Evolutionary conservation across 306 rosid species (phyloP), one percentile per base, ranked within the genome.

Genomic region (Pyrus communis): DNA sequence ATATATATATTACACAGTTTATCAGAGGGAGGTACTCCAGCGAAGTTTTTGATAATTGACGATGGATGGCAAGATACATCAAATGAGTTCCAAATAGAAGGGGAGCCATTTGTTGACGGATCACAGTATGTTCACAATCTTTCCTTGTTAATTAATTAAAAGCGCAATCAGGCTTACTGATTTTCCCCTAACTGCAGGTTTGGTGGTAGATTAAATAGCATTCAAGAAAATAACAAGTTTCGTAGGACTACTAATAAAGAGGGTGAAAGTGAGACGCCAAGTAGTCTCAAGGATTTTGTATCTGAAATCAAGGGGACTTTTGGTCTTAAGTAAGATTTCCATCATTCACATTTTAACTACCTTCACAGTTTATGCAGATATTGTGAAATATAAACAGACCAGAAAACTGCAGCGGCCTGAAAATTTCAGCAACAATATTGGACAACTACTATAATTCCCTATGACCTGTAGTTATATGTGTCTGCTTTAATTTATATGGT

Each of bases 21-120:
- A 62, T 80, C 84, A 4, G 19, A 84, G 33, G 87, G 87, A 73
- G 87, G 87, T 59, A 76, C 87, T 67, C 87, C 87, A 55, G 84
- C 84, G 49, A 84, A 69, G 81, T 84, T 84, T 68, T 62, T 84
- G 74, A 76, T 84, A 21, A 76, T 84, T 33, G 87, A 84, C 23
- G 87, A 84, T 45, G 87, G 87, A 23, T 84, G 87, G 87, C 84
- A 84, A 77, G 84, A 84, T 73, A 81, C 83, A 5, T 8, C 40
- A 42, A 84, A 84, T 55, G 87, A 84, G 76, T 84, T 84, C 60
- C 84, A 77, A 58, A 84, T 77, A 76, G 87, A 84, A 76, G 87
- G 87, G 65, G 87, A 84, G 64, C 84, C 84, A 61, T 80, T 35
- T 73, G 63, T 84, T 64, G 87, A 84, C 23, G 87, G 87, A 58